These are phyloP conservation scores for Dendrobium officinale DNA, from an alignment of 106 monocot genomes.

Conservation along the genomic window DNA sequence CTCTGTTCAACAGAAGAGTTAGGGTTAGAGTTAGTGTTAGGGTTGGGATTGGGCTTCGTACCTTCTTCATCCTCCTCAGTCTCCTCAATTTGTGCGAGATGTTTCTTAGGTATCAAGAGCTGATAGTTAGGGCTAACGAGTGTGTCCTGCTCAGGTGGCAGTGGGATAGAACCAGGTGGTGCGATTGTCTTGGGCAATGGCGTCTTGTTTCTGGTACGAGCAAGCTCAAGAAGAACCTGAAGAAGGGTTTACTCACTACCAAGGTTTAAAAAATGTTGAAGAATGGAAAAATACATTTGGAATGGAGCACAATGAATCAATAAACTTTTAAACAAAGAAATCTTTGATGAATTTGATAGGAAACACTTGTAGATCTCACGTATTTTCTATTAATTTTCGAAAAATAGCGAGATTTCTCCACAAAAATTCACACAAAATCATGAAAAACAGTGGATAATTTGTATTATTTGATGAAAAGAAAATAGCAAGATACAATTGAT, in stretches of 20 bases:
- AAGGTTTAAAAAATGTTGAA: background rate
- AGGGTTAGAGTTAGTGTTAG: slow-evolving; percentile 14
- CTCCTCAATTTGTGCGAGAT: slow-evolving; percentile 29
- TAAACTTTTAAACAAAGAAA: background rate
- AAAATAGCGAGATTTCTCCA: too few relatives aligned
- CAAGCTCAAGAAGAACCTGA: slow-evolving; percentile 86
- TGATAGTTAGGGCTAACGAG: slow-evolving; percentile 88
- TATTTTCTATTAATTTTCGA: too few relatives aligned
- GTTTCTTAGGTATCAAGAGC: slow-evolving; percentile 64
- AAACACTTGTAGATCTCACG: too few relatives aligned
- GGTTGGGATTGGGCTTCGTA: slow-evolving; percentile 25
- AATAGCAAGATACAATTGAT: too few relatives aligned
- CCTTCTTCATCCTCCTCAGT: slow-evolving; percentile 45
- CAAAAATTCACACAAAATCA: too few relatives aligned
- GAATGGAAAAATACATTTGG: background rate
- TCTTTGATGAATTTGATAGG: too few relatives aligned
- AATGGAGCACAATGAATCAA: background rate
- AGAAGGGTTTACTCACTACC: background rate
- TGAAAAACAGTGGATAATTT: too few relatives aligned
- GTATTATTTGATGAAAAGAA: too few relatives aligned
- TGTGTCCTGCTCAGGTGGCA: slow-evolving; percentile 90
- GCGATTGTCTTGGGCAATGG: slow-evolving; percentile 86
- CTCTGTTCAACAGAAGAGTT: slow-evolving; percentile 26
- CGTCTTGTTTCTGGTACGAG: slow-evolving; percentile 77
- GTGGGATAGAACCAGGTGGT: slow-evolving; percentile 69